A percentile compares a stretch with the other conserved stretches of the same genome.
Evolutionary conservation across 148 eudicot species (phyloP).

Genomic region (Nyssa sinensis): DNA sequence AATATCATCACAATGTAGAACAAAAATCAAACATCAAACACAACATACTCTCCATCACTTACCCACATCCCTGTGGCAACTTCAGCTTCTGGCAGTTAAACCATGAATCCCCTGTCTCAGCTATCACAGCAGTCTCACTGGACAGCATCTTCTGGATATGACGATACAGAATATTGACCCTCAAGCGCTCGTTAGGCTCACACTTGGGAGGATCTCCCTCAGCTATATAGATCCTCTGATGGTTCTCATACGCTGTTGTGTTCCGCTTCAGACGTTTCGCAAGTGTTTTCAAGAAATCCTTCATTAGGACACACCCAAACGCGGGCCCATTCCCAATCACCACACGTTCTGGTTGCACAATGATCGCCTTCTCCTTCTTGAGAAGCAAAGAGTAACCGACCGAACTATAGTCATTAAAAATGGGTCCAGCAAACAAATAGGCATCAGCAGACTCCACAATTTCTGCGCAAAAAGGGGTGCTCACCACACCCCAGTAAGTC

Average conservation of each 20-base stretch:
- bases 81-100: slow-evolving; percentile 66
- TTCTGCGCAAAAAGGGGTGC: too few species aligned
- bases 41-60: background rate
- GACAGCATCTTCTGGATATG: slow-evolving; percentile 46
- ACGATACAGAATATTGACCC: slow-evolving; percentile 51
- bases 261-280: slow-evolving; percentile 40
- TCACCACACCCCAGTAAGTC: too few species aligned
- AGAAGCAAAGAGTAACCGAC: slow-evolving; percentile 59
- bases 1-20: background rate
- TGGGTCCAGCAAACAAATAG: too few species aligned
- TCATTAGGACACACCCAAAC: slow-evolving; percentile 54
- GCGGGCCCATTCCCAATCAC: slow-evolving; percentile 51
- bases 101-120: slow-evolving; percentile 68
- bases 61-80: too few species aligned
- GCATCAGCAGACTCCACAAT: too few species aligned
- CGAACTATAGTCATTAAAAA: slow-evolving; percentile 59
- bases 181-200: slow-evolving; percentile 41
- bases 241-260: slow-evolving; percentile 46
- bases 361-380: slow-evolving; percentile 53
- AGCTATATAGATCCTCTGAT: slow-evolving; percentile 52
- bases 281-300: slow-evolving; percentile 43
- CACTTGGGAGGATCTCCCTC: slow-evolving; percentile 43
- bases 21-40: background rate
- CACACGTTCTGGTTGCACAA: slow-evolving; percentile 55
- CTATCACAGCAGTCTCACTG: slow-evolving; percentile 43